phyloP scores from a whole-genome alignment of 2,329 filamentous ascomycete genomes.

The Hypoxylon sp. region DNA sequence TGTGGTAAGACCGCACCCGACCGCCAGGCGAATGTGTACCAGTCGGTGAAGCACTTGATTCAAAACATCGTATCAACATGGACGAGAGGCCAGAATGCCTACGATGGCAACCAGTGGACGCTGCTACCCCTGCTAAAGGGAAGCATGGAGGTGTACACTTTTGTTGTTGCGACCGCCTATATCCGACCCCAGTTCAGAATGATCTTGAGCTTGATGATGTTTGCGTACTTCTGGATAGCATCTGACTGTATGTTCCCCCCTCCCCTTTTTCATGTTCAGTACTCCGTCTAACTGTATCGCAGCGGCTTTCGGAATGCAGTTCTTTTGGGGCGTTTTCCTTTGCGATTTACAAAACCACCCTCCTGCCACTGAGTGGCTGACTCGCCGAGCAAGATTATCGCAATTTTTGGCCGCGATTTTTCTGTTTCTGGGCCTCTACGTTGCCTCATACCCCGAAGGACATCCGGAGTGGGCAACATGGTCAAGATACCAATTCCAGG shows the following conservation, averaged over 20 bases:
- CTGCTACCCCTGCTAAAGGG: conserved; percentile 68
- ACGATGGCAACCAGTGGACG: conserved; percentile 73
- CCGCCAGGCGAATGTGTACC: conserved; percentile 56
- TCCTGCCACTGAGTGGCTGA: conserved; percentile 63
- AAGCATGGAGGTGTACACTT: conserved; percentile 68
- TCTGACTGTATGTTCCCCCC: conserved; percentile 51
- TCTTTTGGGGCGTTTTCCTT: conserved; percentile 74
- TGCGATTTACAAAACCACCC: conserved; percentile 69
- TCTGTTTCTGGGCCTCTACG: conserved; percentile 66
- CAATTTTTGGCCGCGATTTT: conserved; percentile 64
- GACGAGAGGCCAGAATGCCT: conserved; percentile 64
- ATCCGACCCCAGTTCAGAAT: conserved; percentile 66
- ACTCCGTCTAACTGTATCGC: conserved; percentile 32
- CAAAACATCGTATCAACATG: conserved; percentile 66
- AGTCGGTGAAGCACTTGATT: conserved; percentile 61
- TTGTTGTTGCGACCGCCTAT: conserved; percentile 66
- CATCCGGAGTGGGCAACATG: conserved; percentile 67
- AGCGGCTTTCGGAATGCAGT: conserved; percentile 68
- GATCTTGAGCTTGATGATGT: conserved; percentile 62
- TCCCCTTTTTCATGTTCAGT: background rate
- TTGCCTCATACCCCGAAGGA: conserved; percentile 73
- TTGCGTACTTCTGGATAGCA: conserved; percentile 64
- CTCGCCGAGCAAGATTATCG: conserved; percentile 61
- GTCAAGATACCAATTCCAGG: conserved; percentile 63
- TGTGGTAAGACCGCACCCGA: conserved; percentile 65